These are phyloP conservation scores for Nectriaceae sp. DNA, from an alignment of 2,329 filamentous ascomycete genomes.

Conservation along the genomic window DNA sequence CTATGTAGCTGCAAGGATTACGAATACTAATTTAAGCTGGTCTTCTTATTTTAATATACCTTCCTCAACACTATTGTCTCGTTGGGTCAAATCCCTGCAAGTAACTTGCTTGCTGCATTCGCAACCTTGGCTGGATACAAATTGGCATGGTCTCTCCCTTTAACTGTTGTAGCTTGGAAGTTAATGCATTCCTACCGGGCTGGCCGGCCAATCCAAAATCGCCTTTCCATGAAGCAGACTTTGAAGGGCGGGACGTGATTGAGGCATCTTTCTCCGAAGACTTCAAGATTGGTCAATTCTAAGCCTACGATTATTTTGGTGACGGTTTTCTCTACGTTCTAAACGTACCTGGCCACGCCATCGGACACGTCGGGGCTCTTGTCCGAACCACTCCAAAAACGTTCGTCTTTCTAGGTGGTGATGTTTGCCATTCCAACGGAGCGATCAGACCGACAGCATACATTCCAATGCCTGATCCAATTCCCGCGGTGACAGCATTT, in stretches of 20 bases:
- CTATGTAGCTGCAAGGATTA: too few species aligned
- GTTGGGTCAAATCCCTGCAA: too few species aligned
- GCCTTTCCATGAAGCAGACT: background rate
- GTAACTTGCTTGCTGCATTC: too few species aligned
- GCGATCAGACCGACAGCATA: slow-evolving; percentile 21
- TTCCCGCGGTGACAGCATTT: background rate
- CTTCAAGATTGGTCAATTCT: slow-evolving; percentile 23
- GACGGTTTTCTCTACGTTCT: slow-evolving; percentile 27
- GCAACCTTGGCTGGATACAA: too few species aligned
- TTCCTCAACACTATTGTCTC: too few species aligned
- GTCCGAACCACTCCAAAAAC: slow-evolving; percentile 39
- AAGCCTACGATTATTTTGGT: slow-evolving; percentile 23
- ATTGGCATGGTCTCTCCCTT: too few species aligned
- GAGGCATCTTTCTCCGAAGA: background rate
- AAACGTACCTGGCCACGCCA: slow-evolving; percentile 22
- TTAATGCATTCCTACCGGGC: background rate
- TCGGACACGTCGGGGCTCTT: slow-evolving; percentile 27
- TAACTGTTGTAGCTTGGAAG: too few species aligned
- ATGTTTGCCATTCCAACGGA: slow-evolving; percentile 43
- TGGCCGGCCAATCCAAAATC: background rate
- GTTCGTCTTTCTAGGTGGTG: slow-evolving; percentile 46
- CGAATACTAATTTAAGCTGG: too few species aligned
- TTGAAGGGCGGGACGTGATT: background rate
- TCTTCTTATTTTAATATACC: too few species aligned
- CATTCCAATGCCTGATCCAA: background rate